These are phyloP conservation scores for Bothriochloa decipiens DNA, from an alignment of 176 grass and related monocot species.

Conservation along the genomic window DNA sequence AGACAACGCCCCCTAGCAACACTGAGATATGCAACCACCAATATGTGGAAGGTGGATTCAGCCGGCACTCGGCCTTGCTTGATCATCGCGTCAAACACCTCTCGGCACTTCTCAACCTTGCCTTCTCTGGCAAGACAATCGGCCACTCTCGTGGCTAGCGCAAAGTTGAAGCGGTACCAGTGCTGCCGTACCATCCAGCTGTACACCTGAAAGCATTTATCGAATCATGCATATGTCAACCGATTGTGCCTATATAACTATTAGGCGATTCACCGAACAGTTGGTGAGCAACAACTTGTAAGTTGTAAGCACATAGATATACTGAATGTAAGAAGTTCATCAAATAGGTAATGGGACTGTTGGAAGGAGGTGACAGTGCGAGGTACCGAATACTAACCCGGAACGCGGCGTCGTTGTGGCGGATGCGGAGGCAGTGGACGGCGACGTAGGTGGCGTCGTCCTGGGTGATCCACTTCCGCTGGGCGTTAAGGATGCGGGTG, in stretches of 20 bases:
- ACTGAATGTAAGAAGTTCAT: background rate
- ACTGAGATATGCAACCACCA: constrained; percentile 85
- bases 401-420: constrained; percentile 88
- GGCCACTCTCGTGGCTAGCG: constrained; percentile 71
- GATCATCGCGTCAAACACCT: constrained; percentile 74
- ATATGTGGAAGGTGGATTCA: constrained; percentile 91
- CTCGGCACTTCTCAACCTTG: constrained; percentile 78
- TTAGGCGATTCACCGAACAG: constrained; percentile 35
- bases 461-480: constrained; percentile 91
- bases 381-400: constrained; percentile 52
- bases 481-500: constrained; percentile 94
- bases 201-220: constrained; percentile 75
- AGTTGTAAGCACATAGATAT: background rate
- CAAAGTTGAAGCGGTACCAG: constrained; percentile 92
- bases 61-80: constrained; percentile 81
- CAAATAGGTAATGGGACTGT: constrained; percentile 29
- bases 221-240: constrained; percentile 34
- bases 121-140: constrained; percentile 89
- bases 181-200: constrained; percentile 90
- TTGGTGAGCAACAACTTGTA: background rate
- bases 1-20: constrained; percentile 53
- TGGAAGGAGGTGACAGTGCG: background rate
- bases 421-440: constrained; percentile 87
- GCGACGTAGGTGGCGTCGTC: constrained; percentile 87
- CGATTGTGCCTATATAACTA: constrained; percentile 5